Evolutionary conservation across 108 stramenopile species (phyloP).

Genomic region (Cyclotella sp.): DNA sequence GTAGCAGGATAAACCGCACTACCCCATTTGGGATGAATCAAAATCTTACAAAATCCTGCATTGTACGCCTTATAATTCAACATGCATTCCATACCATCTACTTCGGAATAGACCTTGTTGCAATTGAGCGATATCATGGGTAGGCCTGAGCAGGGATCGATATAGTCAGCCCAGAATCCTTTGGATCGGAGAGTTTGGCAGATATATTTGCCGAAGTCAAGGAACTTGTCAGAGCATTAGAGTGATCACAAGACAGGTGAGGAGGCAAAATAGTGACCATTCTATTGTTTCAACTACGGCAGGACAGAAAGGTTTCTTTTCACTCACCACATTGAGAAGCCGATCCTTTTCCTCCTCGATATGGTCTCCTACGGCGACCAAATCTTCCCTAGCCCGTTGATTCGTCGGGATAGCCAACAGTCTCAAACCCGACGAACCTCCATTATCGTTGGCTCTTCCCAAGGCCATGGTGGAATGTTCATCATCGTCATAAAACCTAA

Average conservation of each 20-base stretch:
- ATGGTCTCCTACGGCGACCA: slow-evolving; percentile 86
- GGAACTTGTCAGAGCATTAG: slow-evolving; percentile 41
- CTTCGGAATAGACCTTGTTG: slow-evolving; percentile 92
- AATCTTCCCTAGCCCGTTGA: slow-evolving; percentile 81
- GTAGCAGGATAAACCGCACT: slow-evolving; percentile 96
- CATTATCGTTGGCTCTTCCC: neutral
- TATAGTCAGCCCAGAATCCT: slow-evolving; percentile 94
- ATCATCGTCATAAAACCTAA: slow-evolving; percentile 25
- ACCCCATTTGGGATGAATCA: slow-evolving; percentile 96
- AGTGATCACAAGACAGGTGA: slow-evolving; percentile 7
- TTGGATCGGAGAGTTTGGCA: slow-evolving; percentile 58
- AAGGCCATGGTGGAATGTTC: neutral
- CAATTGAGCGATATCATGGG: slow-evolving; percentile 84
- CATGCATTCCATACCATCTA: slow-evolving; percentile 92
- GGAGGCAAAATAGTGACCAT: neutral
- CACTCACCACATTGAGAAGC: slow-evolving; percentile 76
- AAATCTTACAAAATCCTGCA: slow-evolving; percentile 96
- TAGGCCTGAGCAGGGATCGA: slow-evolving; percentile 97
- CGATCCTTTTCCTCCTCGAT: slow-evolving; percentile 89
- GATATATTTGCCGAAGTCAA: slow-evolving; percentile 76
- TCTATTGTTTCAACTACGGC: neutral
- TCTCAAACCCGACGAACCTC: slow-evolving; percentile 27
- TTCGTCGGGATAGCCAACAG: slow-evolving; percentile 88
- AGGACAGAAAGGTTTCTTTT: neutral
- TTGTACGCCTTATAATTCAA: slow-evolving; percentile 90